These are phyloP conservation scores for Hypoxylon subgilvum DNA, from an alignment of 495 filamentous ascomycete genomes.

Conservation along the genomic window DNA sequence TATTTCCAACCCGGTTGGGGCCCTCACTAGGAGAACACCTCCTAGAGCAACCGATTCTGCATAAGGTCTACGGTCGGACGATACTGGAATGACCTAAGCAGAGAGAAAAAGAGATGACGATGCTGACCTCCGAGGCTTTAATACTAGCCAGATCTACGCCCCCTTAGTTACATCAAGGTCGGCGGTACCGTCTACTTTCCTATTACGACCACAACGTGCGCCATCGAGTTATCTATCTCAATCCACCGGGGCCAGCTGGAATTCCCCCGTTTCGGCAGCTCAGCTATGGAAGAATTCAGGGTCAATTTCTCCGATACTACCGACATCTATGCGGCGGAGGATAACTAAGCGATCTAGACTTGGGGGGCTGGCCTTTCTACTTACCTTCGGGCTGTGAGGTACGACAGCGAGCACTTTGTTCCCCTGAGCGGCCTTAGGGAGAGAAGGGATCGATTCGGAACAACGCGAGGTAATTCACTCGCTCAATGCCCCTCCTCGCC, in stretches of 20 bases:
- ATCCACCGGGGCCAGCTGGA: conserved; percentile 15
- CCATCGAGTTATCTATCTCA: conserved; percentile 9
- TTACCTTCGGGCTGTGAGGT: conserved; percentile 4
- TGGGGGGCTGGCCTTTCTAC: background rate
- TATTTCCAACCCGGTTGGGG: too few species aligned
- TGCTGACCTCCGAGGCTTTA: conserved; percentile 6
- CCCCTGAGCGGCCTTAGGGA: background rate
- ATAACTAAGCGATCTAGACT: conserved; percentile 29
- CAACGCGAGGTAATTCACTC: background rate
- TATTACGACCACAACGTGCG: conserved; percentile 18
- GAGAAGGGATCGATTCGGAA: background rate
- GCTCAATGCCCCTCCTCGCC: background rate
- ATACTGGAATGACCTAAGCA: conserved; percentile 10
- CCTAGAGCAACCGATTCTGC: background rate
- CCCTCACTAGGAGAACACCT: too few species aligned
- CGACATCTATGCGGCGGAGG: conserved; percentile 12
- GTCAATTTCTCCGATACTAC: conserved; percentile 32
- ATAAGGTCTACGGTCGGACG: too few species aligned
- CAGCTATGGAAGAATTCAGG: conserved; percentile 28
- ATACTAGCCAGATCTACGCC: background rate
- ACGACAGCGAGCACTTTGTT: conserved; percentile 3
- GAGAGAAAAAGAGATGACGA: background rate
- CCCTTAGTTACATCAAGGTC: conserved; percentile 9
- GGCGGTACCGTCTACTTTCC: conserved; percentile 25
- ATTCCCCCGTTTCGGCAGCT: conserved; percentile 15